Evolutionary conservation across 129 eudicot species (phyloP).

Genomic region (Oenanthe sinensis): DNA sequence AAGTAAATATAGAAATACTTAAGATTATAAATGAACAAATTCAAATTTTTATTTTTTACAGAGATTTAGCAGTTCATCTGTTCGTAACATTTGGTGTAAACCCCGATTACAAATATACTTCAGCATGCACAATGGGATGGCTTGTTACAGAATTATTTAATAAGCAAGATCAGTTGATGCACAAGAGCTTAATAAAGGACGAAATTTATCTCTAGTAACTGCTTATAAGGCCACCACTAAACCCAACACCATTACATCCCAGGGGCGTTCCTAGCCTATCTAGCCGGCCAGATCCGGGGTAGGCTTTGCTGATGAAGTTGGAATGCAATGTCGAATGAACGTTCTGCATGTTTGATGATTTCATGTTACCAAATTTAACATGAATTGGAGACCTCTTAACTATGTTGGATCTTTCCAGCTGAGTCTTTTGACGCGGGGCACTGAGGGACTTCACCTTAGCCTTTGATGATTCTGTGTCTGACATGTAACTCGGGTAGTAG

Average conservation of each 20-base stretch:
- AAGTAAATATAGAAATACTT: too few species aligned
- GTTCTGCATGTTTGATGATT: constrained; percentile 19
- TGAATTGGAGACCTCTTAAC: constrained; percentile 55
- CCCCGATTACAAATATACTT: background rate
- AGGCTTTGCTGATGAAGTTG: constrained; percentile 55
- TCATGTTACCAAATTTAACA: constrained; percentile 36
- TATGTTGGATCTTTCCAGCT: constrained; percentile 38
- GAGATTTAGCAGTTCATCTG: background rate
- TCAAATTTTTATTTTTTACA: too few species aligned
- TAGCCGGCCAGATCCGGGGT: constrained; percentile 69
- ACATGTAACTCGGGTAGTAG: constrained; percentile 83
- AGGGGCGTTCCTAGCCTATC: constrained; percentile 74
- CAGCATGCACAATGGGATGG: background rate
- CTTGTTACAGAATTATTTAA: constrained; percentile 8
- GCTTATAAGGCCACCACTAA: constrained; percentile 55
- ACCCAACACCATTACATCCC: constrained; percentile 38
- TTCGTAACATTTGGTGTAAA: background rate
- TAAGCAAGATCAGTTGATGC: background rate
- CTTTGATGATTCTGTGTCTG: constrained; percentile 66
- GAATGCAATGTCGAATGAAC: constrained; percentile 31
- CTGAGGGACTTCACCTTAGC: constrained; percentile 78
- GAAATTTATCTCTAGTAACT: constrained; percentile 10
- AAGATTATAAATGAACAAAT: too few species aligned
- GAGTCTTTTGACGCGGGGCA: constrained; percentile 70
- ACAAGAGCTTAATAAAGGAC: background rate